Evolutionary conservation across 163 green algal genomes (phyloP).

Genomic region (Chlorella variabilis): DNA sequence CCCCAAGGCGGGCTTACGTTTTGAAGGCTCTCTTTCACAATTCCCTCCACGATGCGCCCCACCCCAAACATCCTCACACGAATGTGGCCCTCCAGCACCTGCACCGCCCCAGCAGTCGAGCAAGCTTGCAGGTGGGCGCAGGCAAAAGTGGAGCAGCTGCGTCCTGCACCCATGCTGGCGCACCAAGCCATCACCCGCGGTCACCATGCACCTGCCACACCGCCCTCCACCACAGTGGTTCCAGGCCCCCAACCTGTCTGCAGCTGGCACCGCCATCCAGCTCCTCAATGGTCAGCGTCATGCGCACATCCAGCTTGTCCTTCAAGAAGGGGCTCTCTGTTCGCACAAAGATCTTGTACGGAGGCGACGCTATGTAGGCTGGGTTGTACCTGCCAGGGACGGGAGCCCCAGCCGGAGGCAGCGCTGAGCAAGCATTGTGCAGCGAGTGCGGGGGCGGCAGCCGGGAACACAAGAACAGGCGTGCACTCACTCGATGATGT

Average conservation of each 20-base stretch:
- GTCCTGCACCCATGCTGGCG: no score
- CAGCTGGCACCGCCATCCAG: slow-evolving; percentile 20
- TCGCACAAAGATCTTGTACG: slow-evolving; percentile 32
- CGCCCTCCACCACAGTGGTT: no score
- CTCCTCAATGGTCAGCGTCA: slow-evolving; percentile 38
- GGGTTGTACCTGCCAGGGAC: slow-evolving; percentile 32
- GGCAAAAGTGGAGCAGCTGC: neutral
- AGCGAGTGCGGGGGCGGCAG: no score
- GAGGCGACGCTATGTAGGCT: neutral
- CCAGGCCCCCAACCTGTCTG: slow-evolving; percentile 31
- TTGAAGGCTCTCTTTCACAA: slow-evolving; percentile 30
- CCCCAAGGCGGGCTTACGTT: neutral
- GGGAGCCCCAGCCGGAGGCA: neutral
- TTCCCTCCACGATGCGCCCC: slow-evolving; percentile 40
- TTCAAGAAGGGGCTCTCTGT: slow-evolving; percentile 38
- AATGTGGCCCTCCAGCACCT: slow-evolving; percentile 38
- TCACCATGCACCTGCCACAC: no score
- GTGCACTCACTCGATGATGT: slow-evolving; percentile 20
- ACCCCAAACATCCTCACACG: slow-evolving; percentile 39
- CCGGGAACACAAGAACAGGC: no score
- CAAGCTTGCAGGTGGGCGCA: neutral
- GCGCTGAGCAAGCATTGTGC: no score
- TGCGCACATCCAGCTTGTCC: slow-evolving; percentile 39
- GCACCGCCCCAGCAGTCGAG: slow-evolving; percentile 1
- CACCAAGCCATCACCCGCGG: no score